Evolutionary conservation across 2,329 filamentous ascomycete genomes (phyloP), one percentile per base, ranked within the genome.

Genomic region (Colletotrichum eleusines): DNA sequence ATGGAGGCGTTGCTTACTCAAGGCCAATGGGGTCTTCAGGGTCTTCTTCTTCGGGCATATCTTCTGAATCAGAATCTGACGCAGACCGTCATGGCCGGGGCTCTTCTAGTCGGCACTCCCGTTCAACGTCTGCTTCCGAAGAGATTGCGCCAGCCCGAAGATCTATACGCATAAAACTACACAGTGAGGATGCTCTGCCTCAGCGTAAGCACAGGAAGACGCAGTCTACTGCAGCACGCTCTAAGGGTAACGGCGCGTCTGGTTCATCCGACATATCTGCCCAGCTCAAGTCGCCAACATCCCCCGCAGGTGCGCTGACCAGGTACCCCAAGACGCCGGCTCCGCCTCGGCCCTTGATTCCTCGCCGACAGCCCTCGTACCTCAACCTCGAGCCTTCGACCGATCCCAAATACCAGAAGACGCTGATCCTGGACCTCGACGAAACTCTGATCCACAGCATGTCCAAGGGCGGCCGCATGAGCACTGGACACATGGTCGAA

Each of bases 361-460:
- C 96, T 35, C 90, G 91, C 72, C 91, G 95, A 65, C 93, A 97
- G 77, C 94, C 95, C 26, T 98, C 95, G 0, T 98, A 97, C 79
- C 88, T 94, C 51, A 89, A 91, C 69, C 79, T 88, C 35, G 85
- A 88, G 69, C 82, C 88, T 72, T 79, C 87, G 69, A 76, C 81
- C 75, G 81, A 83, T 55, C 81, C 82, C 60, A 84, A 89, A 55
- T 90, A 91, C 72, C 92, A 96, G 77, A 99, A 99, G 85, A 99
- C 96, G 0, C 83, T 99, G 71, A 95, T 99, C 74, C 87, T 99
- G 63, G 96, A 99, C 80, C 89, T 99, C 23, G 96, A 99, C 81
- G 96, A 99, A 82, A 99, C 96, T 0, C 84, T 99, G 75, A 99
- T 99, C 75, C 96, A 99, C 85, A 98, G 94, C 81, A 94, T 98